These are phyloP conservation scores for Kluyveromyces sp. DNA, from an alignment of 1,139 yeast genomes.

Conservation along the genomic window DNA sequence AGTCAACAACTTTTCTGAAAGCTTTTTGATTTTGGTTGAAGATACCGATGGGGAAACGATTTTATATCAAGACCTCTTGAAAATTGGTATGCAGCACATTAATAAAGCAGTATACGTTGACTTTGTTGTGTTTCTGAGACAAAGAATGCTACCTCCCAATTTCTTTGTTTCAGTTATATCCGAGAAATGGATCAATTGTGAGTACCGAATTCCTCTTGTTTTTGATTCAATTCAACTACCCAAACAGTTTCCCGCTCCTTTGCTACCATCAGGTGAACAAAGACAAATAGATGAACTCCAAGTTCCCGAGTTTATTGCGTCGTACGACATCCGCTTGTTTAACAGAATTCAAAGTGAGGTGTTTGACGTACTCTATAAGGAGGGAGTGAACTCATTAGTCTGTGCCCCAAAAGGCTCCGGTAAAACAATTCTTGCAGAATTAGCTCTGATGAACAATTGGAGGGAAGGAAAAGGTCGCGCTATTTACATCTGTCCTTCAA, in stretches of 20 bases:
- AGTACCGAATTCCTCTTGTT: constrained; percentile 53
- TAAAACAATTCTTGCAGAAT: constrained; percentile 62
- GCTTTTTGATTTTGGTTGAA: constrained; percentile 66
- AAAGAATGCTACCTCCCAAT: constrained; percentile 52
- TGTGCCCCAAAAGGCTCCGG: constrained; percentile 77
- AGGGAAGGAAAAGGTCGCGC: constrained; percentile 54
- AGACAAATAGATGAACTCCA: constrained; percentile 44
- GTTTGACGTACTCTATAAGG: constrained; percentile 51
- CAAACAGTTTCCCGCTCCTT: constrained; percentile 56
- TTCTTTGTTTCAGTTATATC: constrained; percentile 67
- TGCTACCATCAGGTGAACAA: constrained; percentile 45
- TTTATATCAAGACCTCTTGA: constrained; percentile 50
- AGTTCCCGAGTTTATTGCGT: constrained; percentile 38
- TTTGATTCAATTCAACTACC: constrained; percentile 56
- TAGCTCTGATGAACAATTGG: constrained; percentile 72
- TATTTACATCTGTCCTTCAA: constrained; percentile 59
- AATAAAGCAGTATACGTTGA: constrained; percentile 53
- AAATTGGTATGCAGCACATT: constrained; percentile 44
- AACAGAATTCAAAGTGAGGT: constrained; percentile 70
- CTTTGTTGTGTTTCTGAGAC: constrained; percentile 49
- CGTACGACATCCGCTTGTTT: constrained; percentile 46
- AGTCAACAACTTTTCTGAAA: constrained; percentile 59
- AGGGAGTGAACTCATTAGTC: constrained; percentile 54
- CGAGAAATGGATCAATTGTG: constrained; percentile 81
- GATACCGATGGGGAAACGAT: constrained; percentile 78